A percentile compares a stretch with the other conserved stretches of the same genome.
These are phyloP conservation scores for Cucurbita pepo DNA, from an alignment of 306 rosid genomes.

Conservation along the genomic window DNA sequence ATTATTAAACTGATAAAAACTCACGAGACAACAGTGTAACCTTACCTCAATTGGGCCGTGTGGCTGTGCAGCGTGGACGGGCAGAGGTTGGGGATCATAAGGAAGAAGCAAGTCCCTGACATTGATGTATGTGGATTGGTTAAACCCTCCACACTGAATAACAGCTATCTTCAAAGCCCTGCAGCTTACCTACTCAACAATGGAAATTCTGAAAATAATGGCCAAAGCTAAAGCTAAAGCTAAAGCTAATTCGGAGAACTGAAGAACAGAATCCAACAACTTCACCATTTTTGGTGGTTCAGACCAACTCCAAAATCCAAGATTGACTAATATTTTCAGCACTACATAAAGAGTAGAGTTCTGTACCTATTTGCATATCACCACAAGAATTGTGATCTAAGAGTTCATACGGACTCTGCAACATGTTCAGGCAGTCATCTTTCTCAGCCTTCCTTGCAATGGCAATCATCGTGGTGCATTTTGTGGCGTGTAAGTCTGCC, in stretches of 20 bases:
- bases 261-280: conserved; percentile 20
- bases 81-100: conserved; percentile 25
- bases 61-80: conserved; percentile 53
- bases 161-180: neutral
- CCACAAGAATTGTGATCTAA: neutral
- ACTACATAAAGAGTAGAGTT: conserved; percentile 15
- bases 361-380: conserved; percentile 8
- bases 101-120: conserved; percentile 26
- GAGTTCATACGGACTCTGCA: neutral
- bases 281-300: conserved; percentile 22
- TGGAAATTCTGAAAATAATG: neutral
- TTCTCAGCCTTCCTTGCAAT: conserved; percentile 13
- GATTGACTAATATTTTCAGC: conserved; percentile 1
- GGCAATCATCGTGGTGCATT: conserved; percentile 15
- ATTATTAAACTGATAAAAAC: no score
- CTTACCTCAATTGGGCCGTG: neutral
- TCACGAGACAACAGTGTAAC: neutral
- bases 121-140: neutral
- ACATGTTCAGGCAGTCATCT: conserved; percentile 18
- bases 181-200: neutral
- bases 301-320: conserved; percentile 48
- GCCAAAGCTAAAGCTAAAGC: neutral
- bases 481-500: conserved; percentile 11
- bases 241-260: neutral
- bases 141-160: neutral